phyloP scores from a whole-genome alignment of 306 rosid species.

The Hippophae rhamnoides region DNA sequence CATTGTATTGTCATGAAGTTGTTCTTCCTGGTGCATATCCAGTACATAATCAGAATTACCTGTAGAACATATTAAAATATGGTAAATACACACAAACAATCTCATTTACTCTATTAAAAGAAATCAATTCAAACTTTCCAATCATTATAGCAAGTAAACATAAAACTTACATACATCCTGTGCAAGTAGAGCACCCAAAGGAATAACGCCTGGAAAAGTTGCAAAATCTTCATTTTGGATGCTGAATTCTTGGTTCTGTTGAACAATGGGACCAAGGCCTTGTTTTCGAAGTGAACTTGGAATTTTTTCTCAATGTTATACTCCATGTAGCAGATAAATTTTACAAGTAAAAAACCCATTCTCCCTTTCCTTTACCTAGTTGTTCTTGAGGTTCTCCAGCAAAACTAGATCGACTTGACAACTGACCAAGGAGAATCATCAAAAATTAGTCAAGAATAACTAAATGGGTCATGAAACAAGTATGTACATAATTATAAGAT shows the following conservation, averaged over 20 bases:
- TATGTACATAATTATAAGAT: too few relatives aligned
- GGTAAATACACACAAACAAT: constrained; percentile 13
- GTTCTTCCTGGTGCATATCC: constrained; percentile 98
- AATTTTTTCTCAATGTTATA: constrained; percentile 21
- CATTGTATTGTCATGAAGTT: constrained; percentile 75
- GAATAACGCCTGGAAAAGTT: constrained; percentile 76
- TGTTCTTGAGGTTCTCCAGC: constrained; percentile 99
- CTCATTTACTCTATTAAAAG: neutral
- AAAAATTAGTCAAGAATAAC: too few relatives aligned
- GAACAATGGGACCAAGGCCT: constrained; percentile 94
- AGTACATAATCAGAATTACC: constrained; percentile 71
- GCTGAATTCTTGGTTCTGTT: constrained; percentile 96
- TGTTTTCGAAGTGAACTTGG: constrained; percentile 95
- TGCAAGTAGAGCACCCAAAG: constrained; percentile 1
- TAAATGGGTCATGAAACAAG: too few relatives aligned
- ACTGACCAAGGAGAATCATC: constrained; percentile 12
- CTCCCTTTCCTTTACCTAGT: constrained; percentile 39
- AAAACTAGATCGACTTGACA: constrained; percentile 86
- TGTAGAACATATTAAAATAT: constrained; percentile 30
- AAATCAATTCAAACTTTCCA: neutral
- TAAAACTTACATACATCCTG: neutral
- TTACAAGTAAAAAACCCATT: neutral
- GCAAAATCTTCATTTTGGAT: constrained; percentile 98
- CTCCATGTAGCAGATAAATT: neutral
- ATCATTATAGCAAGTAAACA: too few relatives aligned